phyloP scores from a whole-genome alignment of 306 rosid species.

The Dalbergia oliveri region DNA sequence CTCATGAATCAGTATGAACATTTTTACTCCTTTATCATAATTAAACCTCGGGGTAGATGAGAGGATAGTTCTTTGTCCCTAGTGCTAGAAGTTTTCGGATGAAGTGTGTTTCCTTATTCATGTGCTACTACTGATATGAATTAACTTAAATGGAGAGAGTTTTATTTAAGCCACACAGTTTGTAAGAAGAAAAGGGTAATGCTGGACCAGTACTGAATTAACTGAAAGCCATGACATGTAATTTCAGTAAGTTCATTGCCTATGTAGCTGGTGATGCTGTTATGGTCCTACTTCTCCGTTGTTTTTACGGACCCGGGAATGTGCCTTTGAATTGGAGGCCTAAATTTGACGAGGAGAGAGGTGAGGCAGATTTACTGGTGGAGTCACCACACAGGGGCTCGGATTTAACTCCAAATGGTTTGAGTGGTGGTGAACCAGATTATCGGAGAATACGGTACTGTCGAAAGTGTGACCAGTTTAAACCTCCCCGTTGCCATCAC shows the following conservation, averaged over 20 bases:
- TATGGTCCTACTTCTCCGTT: constrained; percentile 83
- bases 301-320: constrained; percentile 72
- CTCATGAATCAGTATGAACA: no score
- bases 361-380: constrained; percentile 59
- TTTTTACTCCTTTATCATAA: not conserved
- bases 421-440: constrained; percentile 38
- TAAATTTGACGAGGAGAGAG: constrained; percentile 60
- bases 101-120: not conserved
- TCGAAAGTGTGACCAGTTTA: constrained; percentile 78
- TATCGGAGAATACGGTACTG: constrained; percentile 64
- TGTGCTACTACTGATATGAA: not conserved
- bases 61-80: not conserved
- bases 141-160: not conserved
- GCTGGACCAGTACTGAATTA: constrained; percentile 4
- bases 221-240: constrained; percentile 23
- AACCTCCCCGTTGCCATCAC: constrained; percentile 87
- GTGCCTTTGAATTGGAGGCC: constrained; percentile 81
- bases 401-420: constrained; percentile 40
- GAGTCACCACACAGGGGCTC: constrained; percentile 43
- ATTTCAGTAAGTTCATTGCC: constrained; percentile 39
- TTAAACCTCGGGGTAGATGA: not conserved
- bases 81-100: not conserved
- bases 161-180: not conserved
- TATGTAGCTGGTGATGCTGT: constrained; percentile 80
- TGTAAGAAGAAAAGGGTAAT: not conserved